Conservation (phyloP, 2,329 filamentous ascomycete species). For the Teratosphaeria viscida region DNA sequence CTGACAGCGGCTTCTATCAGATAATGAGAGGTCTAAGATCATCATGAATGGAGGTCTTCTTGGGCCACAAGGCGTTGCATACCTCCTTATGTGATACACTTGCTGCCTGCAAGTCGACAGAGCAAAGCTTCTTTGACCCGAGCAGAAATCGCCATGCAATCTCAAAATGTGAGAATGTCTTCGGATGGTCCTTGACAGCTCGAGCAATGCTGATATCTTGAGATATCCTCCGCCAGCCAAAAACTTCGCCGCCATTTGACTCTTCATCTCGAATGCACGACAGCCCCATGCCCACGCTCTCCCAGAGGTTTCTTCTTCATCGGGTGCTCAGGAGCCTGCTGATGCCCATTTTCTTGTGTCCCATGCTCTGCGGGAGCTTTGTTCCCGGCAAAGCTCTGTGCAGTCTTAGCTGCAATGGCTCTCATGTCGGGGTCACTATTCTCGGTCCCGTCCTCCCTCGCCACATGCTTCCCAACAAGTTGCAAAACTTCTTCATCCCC, state of each 20-base stretch:
- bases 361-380: slow-evolving; percentile 1
- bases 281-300: slow-evolving; percentile 11
- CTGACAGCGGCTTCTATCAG: not conserved
- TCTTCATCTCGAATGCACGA: slow-evolving; percentile 4
- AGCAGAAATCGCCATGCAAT: too few species aligned
- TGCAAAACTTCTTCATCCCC: slow-evolving; percentile 18
- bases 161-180: not conserved
- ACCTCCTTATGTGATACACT: not conserved
- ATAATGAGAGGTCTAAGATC: not conserved
- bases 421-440: slow-evolving; percentile 18
- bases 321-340: not conserved
- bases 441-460: slow-evolving; percentile 13
- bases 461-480: slow-evolving; percentile 12
- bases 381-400: slow-evolving; percentile 20
- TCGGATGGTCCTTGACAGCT: not conserved
- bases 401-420: slow-evolving; percentile 17
- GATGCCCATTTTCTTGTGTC: not conserved
- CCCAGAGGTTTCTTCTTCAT: slow-evolving; percentile 3
- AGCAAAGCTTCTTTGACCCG: too few species aligned
- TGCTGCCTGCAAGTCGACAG: too few species aligned
- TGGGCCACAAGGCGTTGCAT: not conserved
- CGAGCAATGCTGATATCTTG: not conserved
- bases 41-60: not conserved
- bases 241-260: not conserved
- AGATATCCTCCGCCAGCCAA: not conserved